Conservation (phyloP, 768 basidiomycete genomes). For the Lactarius hatsudake region DNA sequence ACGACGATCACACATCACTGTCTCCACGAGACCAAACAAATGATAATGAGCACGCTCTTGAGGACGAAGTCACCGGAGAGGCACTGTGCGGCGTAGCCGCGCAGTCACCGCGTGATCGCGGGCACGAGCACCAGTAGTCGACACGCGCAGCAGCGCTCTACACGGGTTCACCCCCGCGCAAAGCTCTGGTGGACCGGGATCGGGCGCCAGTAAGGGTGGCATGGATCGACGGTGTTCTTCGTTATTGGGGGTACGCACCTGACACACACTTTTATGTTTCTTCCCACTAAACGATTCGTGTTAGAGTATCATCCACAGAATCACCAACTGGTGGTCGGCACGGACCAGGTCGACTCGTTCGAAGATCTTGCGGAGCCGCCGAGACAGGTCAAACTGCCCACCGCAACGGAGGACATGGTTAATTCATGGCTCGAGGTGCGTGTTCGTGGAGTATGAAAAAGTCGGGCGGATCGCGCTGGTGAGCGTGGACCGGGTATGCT, state of each 20-base stretch:
- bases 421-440: no score
- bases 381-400: slow-evolving; percentile 74
- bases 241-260: neutral
- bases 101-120: no score
- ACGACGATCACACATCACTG: neutral
- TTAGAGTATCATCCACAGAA: slow-evolving; percentile 85
- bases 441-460: neutral
- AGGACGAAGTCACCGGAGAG: neutral
- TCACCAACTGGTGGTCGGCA: slow-evolving; percentile 79
- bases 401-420: slow-evolving; percentile 72
- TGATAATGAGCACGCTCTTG: neutral
- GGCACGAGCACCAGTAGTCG: slow-evolving; percentile 48
- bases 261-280: neutral
- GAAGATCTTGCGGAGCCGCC: slow-evolving; percentile 72
- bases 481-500: slow-evolving; percentile 68
- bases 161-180: slow-evolving; percentile 45
- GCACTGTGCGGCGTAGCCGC: neutral
- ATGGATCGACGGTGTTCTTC: slow-evolving; percentile 45
- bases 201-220: neutral
- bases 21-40: neutral
- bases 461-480: slow-evolving; percentile 46
- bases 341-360: slow-evolving; percentile 68
- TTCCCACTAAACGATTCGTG: neutral
- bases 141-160: slow-evolving; percentile 55
- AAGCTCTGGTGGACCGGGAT: neutral